Evolutionary conservation across 257 asterid genomes (phyloP), one percentile per base, ranked within the genome.

Genomic region (Agastache rugosa): DNA sequence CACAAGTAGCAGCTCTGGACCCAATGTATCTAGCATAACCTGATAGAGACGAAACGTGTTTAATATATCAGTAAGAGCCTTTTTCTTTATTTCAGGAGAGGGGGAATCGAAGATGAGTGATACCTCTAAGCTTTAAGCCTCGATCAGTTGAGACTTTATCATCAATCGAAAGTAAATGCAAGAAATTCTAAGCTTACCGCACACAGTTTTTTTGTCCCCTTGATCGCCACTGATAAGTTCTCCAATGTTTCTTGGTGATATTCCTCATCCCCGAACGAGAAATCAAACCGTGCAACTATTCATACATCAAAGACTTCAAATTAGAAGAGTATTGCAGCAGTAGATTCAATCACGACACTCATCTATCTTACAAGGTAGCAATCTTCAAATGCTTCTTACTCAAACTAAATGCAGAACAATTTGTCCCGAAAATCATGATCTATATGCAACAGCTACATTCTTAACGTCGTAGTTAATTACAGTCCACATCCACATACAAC

Each of bases 261-360:
- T 15, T 88, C 87, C 17, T 86, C 83, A 74, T 89, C 90, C 1
- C 98, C 96, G 90, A 91, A 90, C 6, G 98, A 90, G 82, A 92
- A 92, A 82, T 92, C 98, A 72, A 92, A 92, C 48, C 97, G 83
- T 35, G 98, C 98, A 81, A 92, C 97, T 92, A 71, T 70, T 50
- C 17, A 64, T 71, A 22, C 74, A 73, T 63, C 75, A 34, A 25
- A 70, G 6, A 34, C 37, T 35, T 71, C 61, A 50, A 11, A 48
- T 74, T 60, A 78, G 72, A 66, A 19, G 45, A 60, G 20, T 6
- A 41, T 5, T 12, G 27, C 39, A 14, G 53, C 14, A 71, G 44
- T 6, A 23, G 45, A 44, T 2, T 45, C 61, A 29, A 9, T 45
- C 5, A 17, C 0, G 3, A 20, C 59, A 44, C 37, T 44, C 29